Conservation (phyloP, 371 early-diverging fungal genomes). For the Mucor racemosus region DNA sequence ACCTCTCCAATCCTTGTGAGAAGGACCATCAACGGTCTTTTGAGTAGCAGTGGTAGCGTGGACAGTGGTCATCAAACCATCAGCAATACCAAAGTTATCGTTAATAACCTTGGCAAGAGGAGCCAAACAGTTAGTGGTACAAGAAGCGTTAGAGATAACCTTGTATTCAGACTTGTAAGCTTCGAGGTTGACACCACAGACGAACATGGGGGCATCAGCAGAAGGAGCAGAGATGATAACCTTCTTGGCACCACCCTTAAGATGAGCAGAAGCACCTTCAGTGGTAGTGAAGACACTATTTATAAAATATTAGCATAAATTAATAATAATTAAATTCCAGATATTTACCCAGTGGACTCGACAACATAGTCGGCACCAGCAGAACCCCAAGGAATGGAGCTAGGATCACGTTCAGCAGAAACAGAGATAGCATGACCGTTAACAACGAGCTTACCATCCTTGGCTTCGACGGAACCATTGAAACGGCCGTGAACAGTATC, state of each 20-base stretch:
- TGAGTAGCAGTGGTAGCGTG: slow-evolving; percentile 99
- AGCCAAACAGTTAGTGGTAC: slow-evolving; percentile 99
- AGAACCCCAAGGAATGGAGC: slow-evolving; percentile 91
- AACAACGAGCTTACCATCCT: slow-evolving; percentile 86
- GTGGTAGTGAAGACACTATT: slow-evolving; percentile 91
- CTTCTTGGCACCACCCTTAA: slow-evolving; percentile 92
- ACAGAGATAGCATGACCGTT: slow-evolving; percentile 85
- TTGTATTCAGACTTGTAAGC: slow-evolving; percentile 84
- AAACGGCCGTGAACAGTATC: slow-evolving; percentile 98
- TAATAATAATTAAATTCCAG: neutral
- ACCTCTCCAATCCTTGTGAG: slow-evolving; percentile 93
- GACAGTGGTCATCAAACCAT: slow-evolving; percentile 95
- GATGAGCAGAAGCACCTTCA: slow-evolving; percentile 89
- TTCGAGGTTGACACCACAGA: slow-evolving; percentile 95
- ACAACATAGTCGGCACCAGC: slow-evolving; percentile 84
- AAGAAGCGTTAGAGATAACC: slow-evolving; percentile 98
- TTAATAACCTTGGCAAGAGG: slow-evolving; percentile 98
- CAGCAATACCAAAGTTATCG: slow-evolving; percentile 91
- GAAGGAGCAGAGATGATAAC: slow-evolving; percentile 99
- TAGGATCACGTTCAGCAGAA: slow-evolving; percentile 76
- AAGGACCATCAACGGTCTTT: slow-evolving; percentile 99
- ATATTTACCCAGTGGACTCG: slow-evolving; percentile 40
- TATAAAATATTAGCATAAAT: slow-evolving; percentile 83
- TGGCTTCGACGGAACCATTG: slow-evolving; percentile 77
- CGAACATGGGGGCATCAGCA: slow-evolving; percentile 87